Evolutionary conservation across 2,329 filamentous ascomycete genomes (phyloP).

Genomic region (Piedraia hortae): DNA sequence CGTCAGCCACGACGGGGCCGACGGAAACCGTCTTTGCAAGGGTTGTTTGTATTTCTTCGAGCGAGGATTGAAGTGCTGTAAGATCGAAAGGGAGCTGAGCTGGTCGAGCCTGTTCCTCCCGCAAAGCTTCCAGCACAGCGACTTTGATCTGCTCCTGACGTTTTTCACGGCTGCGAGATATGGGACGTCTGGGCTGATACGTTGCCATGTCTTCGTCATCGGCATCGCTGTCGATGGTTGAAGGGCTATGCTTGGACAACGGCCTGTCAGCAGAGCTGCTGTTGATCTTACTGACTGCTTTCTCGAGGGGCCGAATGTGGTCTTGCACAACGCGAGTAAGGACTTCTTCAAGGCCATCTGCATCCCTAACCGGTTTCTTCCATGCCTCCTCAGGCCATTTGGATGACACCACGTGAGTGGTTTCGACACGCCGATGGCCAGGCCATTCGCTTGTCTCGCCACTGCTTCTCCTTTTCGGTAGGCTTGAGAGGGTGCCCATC

Average conservation of each 20-base stretch:
- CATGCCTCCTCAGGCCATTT: too few relatives aligned
- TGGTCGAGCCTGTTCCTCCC: slow-evolving; percentile 8
- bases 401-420: too few relatives aligned
- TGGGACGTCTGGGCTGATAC: slow-evolving; percentile 33
- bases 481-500: background rate
- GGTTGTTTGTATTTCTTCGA: slow-evolving; percentile 21
- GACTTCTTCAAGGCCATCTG: slow-evolving; percentile 65
- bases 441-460: too few relatives aligned
- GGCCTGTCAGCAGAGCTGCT: slow-evolving; percentile 27
- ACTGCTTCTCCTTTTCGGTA: slow-evolving; percentile 4
- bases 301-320: slow-evolving; percentile 55
- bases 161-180: slow-evolving; percentile 53
- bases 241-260: slow-evolving; percentile 7
- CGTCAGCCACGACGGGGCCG: slow-evolving; percentile 19
- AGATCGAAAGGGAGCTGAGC: slow-evolving; percentile 8
- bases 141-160: slow-evolving; percentile 51
- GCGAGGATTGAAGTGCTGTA: slow-evolving; percentile 19
- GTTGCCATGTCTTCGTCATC: slow-evolving; percentile 55
- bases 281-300: slow-evolving; percentile 49
- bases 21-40: slow-evolving; percentile 19
- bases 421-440: too few relatives aligned
- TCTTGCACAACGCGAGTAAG: slow-evolving; percentile 52
- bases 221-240: slow-evolving; percentile 57
- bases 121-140: slow-evolving; percentile 34
- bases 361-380: too few relatives aligned